Percentiles rank a stretch among this genome's conserved stretches.
Conservation (phyloP, 305 asterid genomes). For the Fraxinus sp. region DNA sequence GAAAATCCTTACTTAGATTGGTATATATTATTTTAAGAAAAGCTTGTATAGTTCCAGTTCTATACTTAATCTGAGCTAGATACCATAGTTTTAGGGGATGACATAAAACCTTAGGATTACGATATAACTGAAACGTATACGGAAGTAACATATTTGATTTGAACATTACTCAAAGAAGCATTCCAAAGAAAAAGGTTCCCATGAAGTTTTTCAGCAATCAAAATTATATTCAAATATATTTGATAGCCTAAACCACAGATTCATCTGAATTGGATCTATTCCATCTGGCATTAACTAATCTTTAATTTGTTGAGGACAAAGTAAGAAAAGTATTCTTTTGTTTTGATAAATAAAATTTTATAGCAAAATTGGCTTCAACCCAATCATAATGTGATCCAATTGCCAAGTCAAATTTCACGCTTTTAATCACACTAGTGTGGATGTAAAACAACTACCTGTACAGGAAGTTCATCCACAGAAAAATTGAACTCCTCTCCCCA, state of each 20-base stretch:
- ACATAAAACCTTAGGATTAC: background rate
- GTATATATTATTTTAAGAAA: background rate
- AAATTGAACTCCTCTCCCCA: constrained; percentile 98
- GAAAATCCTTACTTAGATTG: background rate
- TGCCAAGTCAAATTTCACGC: constrained; percentile 1
- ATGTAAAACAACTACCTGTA: constrained; percentile 50
- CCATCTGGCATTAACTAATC: background rate
- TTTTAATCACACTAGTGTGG: constrained; percentile 2
- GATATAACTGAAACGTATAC: background rate
- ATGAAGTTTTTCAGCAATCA: background rate
- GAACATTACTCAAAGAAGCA: background rate
- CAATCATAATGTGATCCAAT: constrained; percentile 2
- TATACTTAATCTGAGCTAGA: background rate
- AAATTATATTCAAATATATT: background rate
- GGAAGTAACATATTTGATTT: background rate
- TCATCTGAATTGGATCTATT: background rate
- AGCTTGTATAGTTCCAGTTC: background rate
- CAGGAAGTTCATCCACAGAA: constrained; percentile 88
- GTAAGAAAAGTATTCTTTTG: background rate
- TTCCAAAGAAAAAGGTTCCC: background rate
- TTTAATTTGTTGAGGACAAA: background rate
- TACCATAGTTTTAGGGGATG: background rate
- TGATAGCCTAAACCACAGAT: background rate
- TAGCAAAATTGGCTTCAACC: background rate
- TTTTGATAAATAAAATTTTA: background rate